Evolutionary conservation across 805 yeast species (phyloP).

Genomic region (Myxozyma vanderwaltii): DNA sequence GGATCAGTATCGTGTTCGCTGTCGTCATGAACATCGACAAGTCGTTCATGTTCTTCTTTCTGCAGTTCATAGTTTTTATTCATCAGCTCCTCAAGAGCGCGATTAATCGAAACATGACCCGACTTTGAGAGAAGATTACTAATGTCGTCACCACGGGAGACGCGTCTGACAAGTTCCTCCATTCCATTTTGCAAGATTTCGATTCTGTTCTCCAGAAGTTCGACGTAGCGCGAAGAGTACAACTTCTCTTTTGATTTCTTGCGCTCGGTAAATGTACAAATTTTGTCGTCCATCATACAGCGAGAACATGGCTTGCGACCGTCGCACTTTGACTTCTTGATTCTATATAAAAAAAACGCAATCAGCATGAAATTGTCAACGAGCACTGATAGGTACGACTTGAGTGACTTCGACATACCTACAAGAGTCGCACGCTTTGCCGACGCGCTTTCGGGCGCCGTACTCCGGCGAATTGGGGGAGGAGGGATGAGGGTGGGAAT

Average conservation of each 20-base stretch:
- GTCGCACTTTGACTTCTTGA: constrained; percentile 43
- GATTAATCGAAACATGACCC: constrained; percentile 36
- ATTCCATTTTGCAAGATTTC: constrained; percentile 47
- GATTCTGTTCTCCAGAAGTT: constrained; percentile 60
- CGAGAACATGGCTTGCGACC: constrained; percentile 54
- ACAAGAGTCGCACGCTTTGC: constrained; percentile 56
- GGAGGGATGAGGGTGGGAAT: constrained; percentile 15
- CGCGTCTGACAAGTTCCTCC: constrained; percentile 34
- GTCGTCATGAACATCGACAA: constrained; percentile 28
- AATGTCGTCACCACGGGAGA: constrained; percentile 33
- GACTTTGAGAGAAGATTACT: constrained; percentile 26
- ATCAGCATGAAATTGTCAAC: neutral
- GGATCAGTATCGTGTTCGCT: constrained; percentile 30
- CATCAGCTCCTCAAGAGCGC: constrained; percentile 35
- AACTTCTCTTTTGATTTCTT: constrained; percentile 56
- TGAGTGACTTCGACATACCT: too few species aligned
- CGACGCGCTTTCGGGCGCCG: constrained; percentile 44
- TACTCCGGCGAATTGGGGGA: constrained; percentile 24
- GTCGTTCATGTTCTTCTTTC: constrained; percentile 26
- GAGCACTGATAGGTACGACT: too few species aligned
- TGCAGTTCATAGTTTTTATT: constrained; percentile 22
- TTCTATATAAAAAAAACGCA: neutral
- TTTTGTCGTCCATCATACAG: constrained; percentile 57
- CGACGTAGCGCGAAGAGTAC: constrained; percentile 59
- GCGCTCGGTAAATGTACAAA: constrained; percentile 59